A percentile compares a stretch with the other conserved stretches of the same genome.
Conservation (phyloP, 371 early-diverging fungal genomes). For the Mucor plumbeus region DNA sequence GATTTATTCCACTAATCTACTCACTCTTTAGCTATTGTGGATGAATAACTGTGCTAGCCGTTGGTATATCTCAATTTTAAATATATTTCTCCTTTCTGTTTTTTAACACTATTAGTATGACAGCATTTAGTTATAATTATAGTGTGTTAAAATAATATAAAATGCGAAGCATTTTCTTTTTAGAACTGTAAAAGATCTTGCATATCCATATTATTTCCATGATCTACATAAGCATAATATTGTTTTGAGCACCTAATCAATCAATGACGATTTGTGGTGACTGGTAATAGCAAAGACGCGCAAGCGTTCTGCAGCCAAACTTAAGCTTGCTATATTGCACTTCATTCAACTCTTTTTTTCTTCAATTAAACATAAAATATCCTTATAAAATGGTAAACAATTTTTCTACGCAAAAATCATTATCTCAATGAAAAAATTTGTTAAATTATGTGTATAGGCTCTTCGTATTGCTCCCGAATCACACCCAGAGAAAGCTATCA, state of each 20-base stretch:
- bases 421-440: too few relatives aligned
- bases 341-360: background rate
- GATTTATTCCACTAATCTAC: too few relatives aligned
- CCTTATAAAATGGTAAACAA: background rate
- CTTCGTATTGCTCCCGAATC: conserved; percentile 53
- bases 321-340: background rate
- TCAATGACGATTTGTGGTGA: conserved; percentile 3
- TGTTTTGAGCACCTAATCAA: background rate
- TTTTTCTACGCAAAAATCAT: background rate
- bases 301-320: conserved; percentile 10
- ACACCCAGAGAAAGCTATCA: conserved; percentile 49
- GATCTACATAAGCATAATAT: background rate
- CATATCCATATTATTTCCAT: too few relatives aligned
- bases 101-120: too few relatives aligned
- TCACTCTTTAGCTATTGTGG: too few relatives aligned
- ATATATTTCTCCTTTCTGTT: too few relatives aligned
- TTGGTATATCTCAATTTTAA: too few relatives aligned
- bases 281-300: conserved; percentile 12
- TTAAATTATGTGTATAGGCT: conserved; percentile 23
- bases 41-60: too few relatives aligned
- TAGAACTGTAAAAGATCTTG: too few relatives aligned
- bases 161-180: too few relatives aligned
- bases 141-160: too few relatives aligned
- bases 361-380: background rate
- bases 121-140: too few relatives aligned